Evolutionary conservation across 306 rosid genomes (phyloP), one percentile per base, ranked within the genome.

Genomic region (Glycine tomentella): DNA sequence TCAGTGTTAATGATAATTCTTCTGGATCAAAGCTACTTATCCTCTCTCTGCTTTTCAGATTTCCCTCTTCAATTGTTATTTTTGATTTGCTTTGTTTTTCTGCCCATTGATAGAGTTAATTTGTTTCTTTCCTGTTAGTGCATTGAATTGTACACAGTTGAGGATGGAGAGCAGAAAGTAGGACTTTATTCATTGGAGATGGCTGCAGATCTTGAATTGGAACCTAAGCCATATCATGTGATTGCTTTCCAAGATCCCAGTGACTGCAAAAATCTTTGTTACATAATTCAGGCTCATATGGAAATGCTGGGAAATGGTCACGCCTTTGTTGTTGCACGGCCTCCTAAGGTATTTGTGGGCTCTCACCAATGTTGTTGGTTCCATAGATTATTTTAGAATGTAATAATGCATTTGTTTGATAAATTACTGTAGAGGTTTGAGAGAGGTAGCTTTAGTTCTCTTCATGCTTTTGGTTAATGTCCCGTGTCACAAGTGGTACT

Each of bases 151-250:
- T 95, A 95, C 84, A 89, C 90, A 4, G 81, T 85, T 52, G 85
- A 91, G 16, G 82, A 88, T 73, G 99, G 83, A 62, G 94, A 91
- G 82, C 84, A 91, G 81, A 85, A 91, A 84, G 86, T 90, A 46
- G 99, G 99, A 74, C 85, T 93, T 62, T 95, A 93, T 93, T 91
- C 99, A 12, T 72, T 95, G 85, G 99, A 95, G 94, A 95, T 95
- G 99, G 98, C 99, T 36, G 17, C 64, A 25, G 99, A 93, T 83
- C 98, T 95, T 89, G 98, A 93, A 88, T 79, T 93, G 87, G 94
- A 95, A 71, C 99, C 99, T 25, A 95, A 91, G 86, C 99, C 99
- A 12, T 80, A 77, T 87, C 97, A 95, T 73, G 90, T 90, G 74
- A 91, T 95, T 82, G 92, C 97, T 90, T 95, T 95, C 48, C 94